These are phyloP conservation scores for Coemansia sp. DNA, from an alignment of 192 early-diverging fungal genomes.

Conservation along the genomic window DNA sequence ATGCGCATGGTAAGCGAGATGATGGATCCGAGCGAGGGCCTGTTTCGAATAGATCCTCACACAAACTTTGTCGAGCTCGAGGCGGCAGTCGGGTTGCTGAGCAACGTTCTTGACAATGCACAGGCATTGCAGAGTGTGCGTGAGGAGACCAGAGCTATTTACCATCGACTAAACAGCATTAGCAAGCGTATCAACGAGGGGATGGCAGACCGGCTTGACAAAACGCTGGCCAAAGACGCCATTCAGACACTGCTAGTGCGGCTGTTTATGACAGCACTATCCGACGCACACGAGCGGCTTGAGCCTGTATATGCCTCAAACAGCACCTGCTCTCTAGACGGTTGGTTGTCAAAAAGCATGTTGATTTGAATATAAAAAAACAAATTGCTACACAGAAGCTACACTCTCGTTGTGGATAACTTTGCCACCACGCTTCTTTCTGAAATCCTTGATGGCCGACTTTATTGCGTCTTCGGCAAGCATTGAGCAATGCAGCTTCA, in stretches of 20 bases:
- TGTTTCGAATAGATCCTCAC: conserved; percentile 12
- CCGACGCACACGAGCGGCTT: conserved; percentile 5
- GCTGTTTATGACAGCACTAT: conserved; percentile 25
- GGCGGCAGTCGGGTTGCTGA: conserved; percentile 26
- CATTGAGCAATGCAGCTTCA: conserved; percentile 99
- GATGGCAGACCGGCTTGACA: conserved; percentile 29
- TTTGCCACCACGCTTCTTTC: conserved; percentile 69
- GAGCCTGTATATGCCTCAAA: conserved; percentile 6
- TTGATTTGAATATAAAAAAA: conserved; percentile 6
- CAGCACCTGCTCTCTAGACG: too few relatives aligned
- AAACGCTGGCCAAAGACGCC: conserved; percentile 49
- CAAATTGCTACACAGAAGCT: conserved; percentile 4
- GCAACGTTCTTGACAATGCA: conserved; percentile 31
- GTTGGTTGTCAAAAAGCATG: conserved; percentile 9
- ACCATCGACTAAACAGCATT: conserved; percentile 18
- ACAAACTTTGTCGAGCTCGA: conserved; percentile 32
- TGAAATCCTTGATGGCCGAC: conserved; percentile 95
- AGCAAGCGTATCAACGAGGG: conserved; percentile 40
- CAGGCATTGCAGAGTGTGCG: conserved; percentile 24
- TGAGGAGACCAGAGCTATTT: conserved; percentile 12
- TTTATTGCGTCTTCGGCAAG: conserved; percentile 99
- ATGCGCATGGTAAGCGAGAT: conserved; percentile 40
- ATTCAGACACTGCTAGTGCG: conserved; percentile 38
- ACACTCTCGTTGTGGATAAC: conserved; percentile 18
- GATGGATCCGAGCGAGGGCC: conserved; percentile 16